These are phyloP conservation scores for Lolium perenne DNA, from an alignment of 176 grass and related monocot genomes.

Conservation along the genomic window DNA sequence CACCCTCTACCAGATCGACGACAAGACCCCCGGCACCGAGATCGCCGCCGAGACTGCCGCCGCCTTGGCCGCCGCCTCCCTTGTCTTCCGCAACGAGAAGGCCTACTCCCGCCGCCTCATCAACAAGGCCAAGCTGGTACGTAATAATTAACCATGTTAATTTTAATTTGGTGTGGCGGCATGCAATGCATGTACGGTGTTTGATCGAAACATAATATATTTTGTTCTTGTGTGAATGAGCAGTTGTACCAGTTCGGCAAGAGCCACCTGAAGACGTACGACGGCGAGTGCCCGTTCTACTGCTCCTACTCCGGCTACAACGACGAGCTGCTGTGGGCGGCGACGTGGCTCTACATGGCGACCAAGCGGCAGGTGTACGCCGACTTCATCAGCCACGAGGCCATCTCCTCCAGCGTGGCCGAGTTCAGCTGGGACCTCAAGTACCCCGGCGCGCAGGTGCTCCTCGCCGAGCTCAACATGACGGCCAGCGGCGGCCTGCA, in stretches of 20 bases:
- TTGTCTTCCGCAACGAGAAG: slow-evolving; percentile 70
- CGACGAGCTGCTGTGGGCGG: slow-evolving; percentile 96
- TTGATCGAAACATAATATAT: not conserved
- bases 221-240: not conserved
- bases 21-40: slow-evolving; percentile 74
- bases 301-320: slow-evolving; percentile 96
- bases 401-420: slow-evolving; percentile 77
- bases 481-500: slow-evolving; percentile 58
- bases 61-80: slow-evolving; percentile 75
- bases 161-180: too few species aligned
- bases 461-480: slow-evolving; percentile 72
- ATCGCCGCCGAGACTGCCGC: slow-evolving; percentile 93
- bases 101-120: slow-evolving; percentile 68
- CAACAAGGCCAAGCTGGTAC: slow-evolving; percentile 93
- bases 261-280: slow-evolving; percentile 74
- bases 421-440: slow-evolving; percentile 99
- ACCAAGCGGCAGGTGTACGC: slow-evolving; percentile 67
- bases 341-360: slow-evolving; percentile 79
- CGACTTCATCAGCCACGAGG: slow-evolving; percentile 74
- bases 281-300: slow-evolving; percentile 99
- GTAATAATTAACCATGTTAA: not conserved
- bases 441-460: slow-evolving; percentile 83
- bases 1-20: slow-evolving; percentile 85
- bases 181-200: not conserved
- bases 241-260: slow-evolving; percentile 80